Evolutionary conservation across 257 asterid genomes (phyloP).

Genomic region (Eucommia ulmoides): DNA sequence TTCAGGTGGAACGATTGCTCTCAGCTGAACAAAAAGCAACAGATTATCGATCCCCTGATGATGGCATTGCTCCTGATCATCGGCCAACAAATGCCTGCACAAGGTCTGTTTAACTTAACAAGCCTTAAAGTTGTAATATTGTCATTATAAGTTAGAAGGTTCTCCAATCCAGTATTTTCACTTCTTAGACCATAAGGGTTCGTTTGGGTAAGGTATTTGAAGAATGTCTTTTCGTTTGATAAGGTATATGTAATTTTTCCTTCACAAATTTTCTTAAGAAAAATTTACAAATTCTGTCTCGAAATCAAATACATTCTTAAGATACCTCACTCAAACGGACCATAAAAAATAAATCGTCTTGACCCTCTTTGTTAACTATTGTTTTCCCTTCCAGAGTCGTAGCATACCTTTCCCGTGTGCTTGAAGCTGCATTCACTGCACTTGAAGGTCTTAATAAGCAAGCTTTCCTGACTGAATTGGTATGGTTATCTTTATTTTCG

Average conservation of each 20-base stretch:
- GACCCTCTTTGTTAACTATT: no score
- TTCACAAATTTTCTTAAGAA: no score
- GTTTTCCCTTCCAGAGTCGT: slow-evolving; percentile 58
- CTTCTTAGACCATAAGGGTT: no score
- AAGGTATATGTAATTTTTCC: no score
- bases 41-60: slow-evolving; percentile 89
- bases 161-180: no score
- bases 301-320: no score
- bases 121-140: background rate
- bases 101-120: slow-evolving; percentile 34
- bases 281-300: no score
- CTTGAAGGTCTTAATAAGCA: slow-evolving; percentile 97
- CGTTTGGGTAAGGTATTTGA: no score
- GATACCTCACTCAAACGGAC: no score
- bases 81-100: slow-evolving; percentile 94
- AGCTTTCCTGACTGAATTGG: slow-evolving; percentile 90
- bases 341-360: no score
- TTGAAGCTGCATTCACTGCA: slow-evolving; percentile 94
- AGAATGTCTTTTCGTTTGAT: no score
- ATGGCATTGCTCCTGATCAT: slow-evolving; percentile 87
- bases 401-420: slow-evolving; percentile 90
- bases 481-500: slow-evolving; percentile 25
- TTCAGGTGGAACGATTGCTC: slow-evolving; percentile 79
- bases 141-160: no score
- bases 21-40: slow-evolving; percentile 92